These are phyloP conservation scores for Botrytis elliptica DNA, from an alignment of 2,329 filamentous ascomycete genomes.

Conservation along the genomic window DNA sequence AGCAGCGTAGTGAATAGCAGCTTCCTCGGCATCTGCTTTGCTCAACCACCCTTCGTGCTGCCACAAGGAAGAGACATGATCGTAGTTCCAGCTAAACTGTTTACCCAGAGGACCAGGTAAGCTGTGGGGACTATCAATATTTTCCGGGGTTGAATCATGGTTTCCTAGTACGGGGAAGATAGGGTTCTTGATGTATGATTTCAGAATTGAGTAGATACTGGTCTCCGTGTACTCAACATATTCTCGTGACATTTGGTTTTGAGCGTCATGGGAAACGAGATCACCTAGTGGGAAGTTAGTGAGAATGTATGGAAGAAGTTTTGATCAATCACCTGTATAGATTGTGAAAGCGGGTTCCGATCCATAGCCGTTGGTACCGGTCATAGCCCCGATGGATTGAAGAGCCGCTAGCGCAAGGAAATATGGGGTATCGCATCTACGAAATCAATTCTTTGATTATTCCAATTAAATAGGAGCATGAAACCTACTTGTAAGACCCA, in stretches of 20 bases:
- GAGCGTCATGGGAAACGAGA: conserved; percentile 54
- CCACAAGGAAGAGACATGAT: conserved; percentile 56
- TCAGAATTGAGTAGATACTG: conserved; percentile 54
- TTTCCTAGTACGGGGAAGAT: conserved; percentile 58
- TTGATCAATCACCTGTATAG: conserved; percentile 44
- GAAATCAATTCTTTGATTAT: conserved; percentile 11
- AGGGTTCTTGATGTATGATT: conserved; percentile 54
- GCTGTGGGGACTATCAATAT: conserved; percentile 52
- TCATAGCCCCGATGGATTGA: conserved; percentile 55
- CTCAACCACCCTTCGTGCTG: conserved; percentile 56
- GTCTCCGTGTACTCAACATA: conserved; percentile 55
- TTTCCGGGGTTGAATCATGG: conserved; percentile 55
- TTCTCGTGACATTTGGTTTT: conserved; percentile 50
- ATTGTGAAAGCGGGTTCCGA: conserved; percentile 51
- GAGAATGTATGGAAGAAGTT: not conserved
- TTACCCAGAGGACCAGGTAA: conserved; percentile 52
- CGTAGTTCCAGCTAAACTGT: conserved; percentile 58
- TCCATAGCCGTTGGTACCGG: conserved; percentile 49
- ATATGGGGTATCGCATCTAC: conserved; percentile 56
- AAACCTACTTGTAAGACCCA: conserved; percentile 48
- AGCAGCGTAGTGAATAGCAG: conserved; percentile 53
- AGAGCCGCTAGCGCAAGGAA: conserved; percentile 55
- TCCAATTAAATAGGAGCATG: not conserved
- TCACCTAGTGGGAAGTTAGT: conserved; percentile 43
- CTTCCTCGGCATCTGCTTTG: conserved; percentile 45